Conservation (phyloP, 2,329 filamentous ascomycete genomes). For the Stachybotrys echinatus region DNA sequence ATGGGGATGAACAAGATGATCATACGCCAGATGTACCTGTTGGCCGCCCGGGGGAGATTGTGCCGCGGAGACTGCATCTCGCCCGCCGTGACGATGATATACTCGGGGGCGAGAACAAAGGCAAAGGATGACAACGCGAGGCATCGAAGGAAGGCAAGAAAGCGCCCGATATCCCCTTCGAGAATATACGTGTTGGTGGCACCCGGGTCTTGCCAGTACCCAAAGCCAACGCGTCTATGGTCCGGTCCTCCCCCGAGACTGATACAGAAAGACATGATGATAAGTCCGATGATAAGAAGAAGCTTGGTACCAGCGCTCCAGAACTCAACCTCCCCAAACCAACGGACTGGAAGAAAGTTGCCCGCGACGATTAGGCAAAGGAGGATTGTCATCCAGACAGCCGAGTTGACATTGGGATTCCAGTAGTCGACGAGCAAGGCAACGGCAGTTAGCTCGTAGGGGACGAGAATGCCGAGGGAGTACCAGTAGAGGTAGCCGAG, state of each 20-base stretch:
- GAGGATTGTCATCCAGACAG: neutral
- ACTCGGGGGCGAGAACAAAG: slow-evolving; percentile 58
- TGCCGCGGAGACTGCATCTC: slow-evolving; percentile 61
- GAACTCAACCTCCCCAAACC: slow-evolving; percentile 2
- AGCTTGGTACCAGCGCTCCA: neutral
- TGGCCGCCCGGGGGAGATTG: slow-evolving; percentile 65
- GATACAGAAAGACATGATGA: slow-evolving; percentile 1
- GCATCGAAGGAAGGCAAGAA: slow-evolving; percentile 66
- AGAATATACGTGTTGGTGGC: slow-evolving; percentile 59
- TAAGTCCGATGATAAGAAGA: slow-evolving; percentile 3
- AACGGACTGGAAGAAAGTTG: neutral
- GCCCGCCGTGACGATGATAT: slow-evolving; percentile 56
- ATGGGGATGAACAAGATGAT: slow-evolving; percentile 67
- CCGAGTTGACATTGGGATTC: neutral
- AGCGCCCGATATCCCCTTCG: slow-evolving; percentile 56
- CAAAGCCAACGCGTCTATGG: slow-evolving; percentile 62
- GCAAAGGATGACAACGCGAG: slow-evolving; percentile 54
- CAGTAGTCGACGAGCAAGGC: neutral
- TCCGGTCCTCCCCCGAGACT: slow-evolving; percentile 60
- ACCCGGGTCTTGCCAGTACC: slow-evolving; percentile 56
- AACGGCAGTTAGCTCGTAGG: neutral
- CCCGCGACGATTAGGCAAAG: neutral
- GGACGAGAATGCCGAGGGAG: slow-evolving; percentile 1
- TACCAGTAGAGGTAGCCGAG: slow-evolving; percentile 41
- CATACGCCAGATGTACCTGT: slow-evolving; percentile 67